Percentiles rank a stretch among this genome's conserved stretches.
Evolutionary conservation across 495 filamentous ascomycete species (phyloP).

Genomic region (Penicillium egyptiacum): DNA sequence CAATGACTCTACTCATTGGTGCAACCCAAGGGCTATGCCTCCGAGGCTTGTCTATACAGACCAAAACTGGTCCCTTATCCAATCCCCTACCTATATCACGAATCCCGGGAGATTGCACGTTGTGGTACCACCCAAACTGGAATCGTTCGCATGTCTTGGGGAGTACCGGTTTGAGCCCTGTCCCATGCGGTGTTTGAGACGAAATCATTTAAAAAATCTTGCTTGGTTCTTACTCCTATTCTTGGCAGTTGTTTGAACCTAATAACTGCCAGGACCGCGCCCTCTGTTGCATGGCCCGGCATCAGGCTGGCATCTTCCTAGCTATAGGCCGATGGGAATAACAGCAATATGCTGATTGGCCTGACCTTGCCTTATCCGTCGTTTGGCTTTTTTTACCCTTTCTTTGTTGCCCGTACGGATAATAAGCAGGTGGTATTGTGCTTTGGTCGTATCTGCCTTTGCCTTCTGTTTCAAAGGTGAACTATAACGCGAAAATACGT

Average conservation of each 20-base stretch:
- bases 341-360: neutral
- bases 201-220: conserved; percentile 10
- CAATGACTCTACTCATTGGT: neutral
- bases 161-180: neutral
- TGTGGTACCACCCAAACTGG: neutral
- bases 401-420: neutral
- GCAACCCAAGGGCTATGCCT: neutral
- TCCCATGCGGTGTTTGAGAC: conserved; percentile 5
- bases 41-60: neutral
- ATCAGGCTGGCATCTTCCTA: conserved; percentile 2
- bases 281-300: neutral
- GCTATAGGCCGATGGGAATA: neutral
- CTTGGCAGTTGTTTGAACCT: conserved; percentile 6
- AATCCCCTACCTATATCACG: neutral
- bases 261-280: neutral
- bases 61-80: neutral
- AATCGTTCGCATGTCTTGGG: conserved; percentile 4
- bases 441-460: conserved; percentile 1
- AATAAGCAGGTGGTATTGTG: conserved; percentile 10
- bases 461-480: neutral
- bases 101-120: neutral
- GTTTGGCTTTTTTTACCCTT: neutral
- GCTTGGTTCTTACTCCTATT: neutral
- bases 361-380: neutral
- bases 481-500: neutral